Evolutionary conservation across 2,329 filamentous ascomycete genomes (phyloP), one percentile per base, ranked within the genome.

Genomic region (Orbilia ellipsospora): DNA sequence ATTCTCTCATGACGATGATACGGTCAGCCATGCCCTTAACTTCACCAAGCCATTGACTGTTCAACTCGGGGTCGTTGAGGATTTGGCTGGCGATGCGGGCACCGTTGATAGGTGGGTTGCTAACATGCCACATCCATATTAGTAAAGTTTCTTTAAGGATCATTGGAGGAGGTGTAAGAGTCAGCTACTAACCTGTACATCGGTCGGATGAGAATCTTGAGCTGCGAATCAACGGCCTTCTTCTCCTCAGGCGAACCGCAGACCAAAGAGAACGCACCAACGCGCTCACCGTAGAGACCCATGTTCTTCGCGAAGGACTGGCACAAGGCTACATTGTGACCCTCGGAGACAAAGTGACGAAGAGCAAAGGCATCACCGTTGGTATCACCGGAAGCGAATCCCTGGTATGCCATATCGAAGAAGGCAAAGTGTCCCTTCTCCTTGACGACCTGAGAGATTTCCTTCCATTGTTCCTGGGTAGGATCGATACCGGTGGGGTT

Each of bases 401-500:
- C 94, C 84, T 98, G 95, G 86, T 99, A 99, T 68, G 95, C 95
- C 78, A 89, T 92, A 86, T 99, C 95, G 84, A 99, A 98, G 88
- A 99, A 98, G 80, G 95, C 94, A 85, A 99, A 97, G 83, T 96
- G 94, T 78, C 88, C 88, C 84, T 91, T 93, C 80, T 88, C 83
- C 80, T 88, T 88, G 83, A 98, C 89, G 52, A 97, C 83, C 51
- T 86, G 83, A 62, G 94, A 93, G 77, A 99, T 89, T 84, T 96
- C 88, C 83, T 91, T 92, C 95, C 95, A 99, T 85, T 99, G 95
- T 64, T 94, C 92, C 79, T 91, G 86, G 18, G 94, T 96, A 6
- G 94, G 94, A 84, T 99, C 95, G 77, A 99, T 94, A 73, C 95
- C 95, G 0, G 95, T 99, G 42, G 95, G 95, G 86, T 99, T 99